phyloP scores from a whole-genome alignment of 2,329 filamentous ascomycete genomes.

The Sporothrix variecibatus region DNA sequence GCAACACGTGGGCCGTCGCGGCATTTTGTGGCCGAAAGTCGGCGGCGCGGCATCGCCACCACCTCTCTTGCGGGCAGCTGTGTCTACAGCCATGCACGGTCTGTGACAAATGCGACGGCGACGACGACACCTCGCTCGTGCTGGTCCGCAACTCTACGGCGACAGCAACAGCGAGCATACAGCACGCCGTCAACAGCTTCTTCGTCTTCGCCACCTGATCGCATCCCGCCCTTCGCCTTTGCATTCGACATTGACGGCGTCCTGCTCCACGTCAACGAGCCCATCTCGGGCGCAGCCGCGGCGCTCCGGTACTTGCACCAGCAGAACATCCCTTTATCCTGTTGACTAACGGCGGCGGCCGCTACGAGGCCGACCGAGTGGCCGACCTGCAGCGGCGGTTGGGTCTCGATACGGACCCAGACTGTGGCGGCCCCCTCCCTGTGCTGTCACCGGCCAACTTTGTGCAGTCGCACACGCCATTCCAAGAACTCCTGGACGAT shows the following conservation, averaged over 20 bases:
- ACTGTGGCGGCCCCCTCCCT: conserved; percentile 68
- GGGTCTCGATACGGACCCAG: conserved; percentile 81
- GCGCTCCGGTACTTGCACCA: conserved; percentile 72
- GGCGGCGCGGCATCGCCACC: not conserved
- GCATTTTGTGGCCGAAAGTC: not conserved
- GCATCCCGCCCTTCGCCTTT: conserved; percentile 41
- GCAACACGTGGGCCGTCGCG: conserved; percentile 1
- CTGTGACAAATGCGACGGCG: not conserved
- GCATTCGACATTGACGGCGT: conserved; percentile 79
- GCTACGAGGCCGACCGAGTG: conserved; percentile 73
- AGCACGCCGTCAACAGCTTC: not conserved
- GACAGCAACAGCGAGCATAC: not conserved
- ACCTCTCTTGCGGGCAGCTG: not conserved
- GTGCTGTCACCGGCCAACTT: conserved; percentile 69
- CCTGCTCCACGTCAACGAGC: conserved; percentile 77
- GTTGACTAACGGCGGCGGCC: conserved; percentile 92
- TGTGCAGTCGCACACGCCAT: conserved; percentile 90
- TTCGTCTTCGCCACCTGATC: not conserved
- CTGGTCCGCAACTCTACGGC: not conserved
- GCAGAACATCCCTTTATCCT: conserved; percentile 84
- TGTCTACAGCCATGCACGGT: not conserved
- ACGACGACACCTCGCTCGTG: not conserved
- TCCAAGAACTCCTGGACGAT: conserved; percentile 61
- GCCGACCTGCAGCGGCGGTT: conserved; percentile 68
- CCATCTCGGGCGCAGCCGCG: conserved; percentile 75